Conservation (phyloP, 148 eudicot genomes). For the Dianthus caryophyllus region DNA sequence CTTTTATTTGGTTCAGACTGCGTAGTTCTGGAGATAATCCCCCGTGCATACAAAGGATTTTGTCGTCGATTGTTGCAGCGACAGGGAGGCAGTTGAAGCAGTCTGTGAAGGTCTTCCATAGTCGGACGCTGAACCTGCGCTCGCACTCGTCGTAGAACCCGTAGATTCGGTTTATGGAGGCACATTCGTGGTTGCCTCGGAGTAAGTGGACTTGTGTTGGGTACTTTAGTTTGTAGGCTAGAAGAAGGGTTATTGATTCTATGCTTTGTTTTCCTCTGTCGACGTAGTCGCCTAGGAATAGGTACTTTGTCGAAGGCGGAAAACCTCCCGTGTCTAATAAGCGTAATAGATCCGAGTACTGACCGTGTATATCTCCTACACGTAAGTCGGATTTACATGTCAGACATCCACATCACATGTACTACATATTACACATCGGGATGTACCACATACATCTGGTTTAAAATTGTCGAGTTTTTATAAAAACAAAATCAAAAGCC, state of each 20-base stretch:
- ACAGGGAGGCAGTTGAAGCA: constrained; percentile 23
- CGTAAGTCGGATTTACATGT: background rate
- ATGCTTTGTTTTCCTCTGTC: constrained; percentile 33
- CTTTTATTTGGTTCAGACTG: constrained; percentile 22
- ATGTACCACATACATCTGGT: too few relatives aligned
- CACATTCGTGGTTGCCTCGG: constrained; percentile 38
- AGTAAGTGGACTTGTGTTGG: constrained; percentile 28
- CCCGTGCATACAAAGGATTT: constrained; percentile 40
- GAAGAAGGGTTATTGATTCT: constrained; percentile 32
- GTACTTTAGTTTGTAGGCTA: constrained; percentile 33
- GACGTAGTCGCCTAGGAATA: constrained; percentile 37
- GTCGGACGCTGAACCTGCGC: too few relatives aligned
- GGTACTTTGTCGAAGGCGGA: constrained; percentile 31
- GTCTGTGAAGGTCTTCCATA: too few relatives aligned
- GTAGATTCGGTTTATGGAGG: constrained; percentile 35
- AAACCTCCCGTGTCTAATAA: constrained; percentile 33
- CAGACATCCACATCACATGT: background rate
- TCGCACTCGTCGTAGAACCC: constrained; percentile 19
- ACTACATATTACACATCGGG: too few relatives aligned
- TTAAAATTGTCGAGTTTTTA: too few relatives aligned
- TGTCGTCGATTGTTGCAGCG: constrained; percentile 28
- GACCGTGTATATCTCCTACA: constrained; percentile 42
- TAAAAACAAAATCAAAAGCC: too few relatives aligned
- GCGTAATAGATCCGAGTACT: constrained; percentile 29
- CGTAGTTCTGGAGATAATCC: constrained; percentile 29